phyloP scores from a whole-genome alignment of 768 basidiomycete species.

The Rhizopogon vinicolor region DNA sequence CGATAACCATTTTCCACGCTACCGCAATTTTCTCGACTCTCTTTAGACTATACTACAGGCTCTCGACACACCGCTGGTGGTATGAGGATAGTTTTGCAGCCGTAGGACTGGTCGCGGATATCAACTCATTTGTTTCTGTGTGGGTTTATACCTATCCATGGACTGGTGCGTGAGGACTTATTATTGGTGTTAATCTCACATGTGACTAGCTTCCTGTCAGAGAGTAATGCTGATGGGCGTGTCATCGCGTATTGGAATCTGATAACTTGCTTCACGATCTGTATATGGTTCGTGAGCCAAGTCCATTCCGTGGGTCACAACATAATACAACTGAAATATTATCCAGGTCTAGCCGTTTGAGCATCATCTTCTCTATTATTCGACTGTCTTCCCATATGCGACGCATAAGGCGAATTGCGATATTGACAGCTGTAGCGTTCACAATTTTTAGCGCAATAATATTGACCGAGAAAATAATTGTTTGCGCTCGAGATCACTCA shows the following conservation, averaged over 20 bases:
- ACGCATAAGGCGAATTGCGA: neutral
- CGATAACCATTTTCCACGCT: neutral
- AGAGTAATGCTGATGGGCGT: neutral
- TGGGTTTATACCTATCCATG: neutral
- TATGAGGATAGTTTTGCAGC: neutral
- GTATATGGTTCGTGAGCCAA: slow-evolving; percentile 3
- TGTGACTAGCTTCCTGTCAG: neutral
- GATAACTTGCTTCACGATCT: neutral
- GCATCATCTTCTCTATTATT: slow-evolving; percentile 4
- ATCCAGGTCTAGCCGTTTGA: slow-evolving; percentile 2
- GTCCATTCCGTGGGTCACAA: neutral
- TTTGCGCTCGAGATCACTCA: neutral
- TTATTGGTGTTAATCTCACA: neutral
- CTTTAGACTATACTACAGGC: neutral
- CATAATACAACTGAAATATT: neutral
- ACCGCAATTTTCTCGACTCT: neutral
- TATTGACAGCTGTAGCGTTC: neutral
- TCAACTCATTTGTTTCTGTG: neutral
- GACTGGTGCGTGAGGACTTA: neutral
- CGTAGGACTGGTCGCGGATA: neutral
- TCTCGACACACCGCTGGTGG: neutral
- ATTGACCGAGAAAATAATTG: neutral
- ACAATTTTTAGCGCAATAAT: neutral
- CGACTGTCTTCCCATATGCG: neutral
- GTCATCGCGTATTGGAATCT: slow-evolving; percentile 3